These are phyloP conservation scores for Nigrospora sphaerica DNA, from an alignment of 2,329 filamentous ascomycete species.

Conservation along the genomic window DNA sequence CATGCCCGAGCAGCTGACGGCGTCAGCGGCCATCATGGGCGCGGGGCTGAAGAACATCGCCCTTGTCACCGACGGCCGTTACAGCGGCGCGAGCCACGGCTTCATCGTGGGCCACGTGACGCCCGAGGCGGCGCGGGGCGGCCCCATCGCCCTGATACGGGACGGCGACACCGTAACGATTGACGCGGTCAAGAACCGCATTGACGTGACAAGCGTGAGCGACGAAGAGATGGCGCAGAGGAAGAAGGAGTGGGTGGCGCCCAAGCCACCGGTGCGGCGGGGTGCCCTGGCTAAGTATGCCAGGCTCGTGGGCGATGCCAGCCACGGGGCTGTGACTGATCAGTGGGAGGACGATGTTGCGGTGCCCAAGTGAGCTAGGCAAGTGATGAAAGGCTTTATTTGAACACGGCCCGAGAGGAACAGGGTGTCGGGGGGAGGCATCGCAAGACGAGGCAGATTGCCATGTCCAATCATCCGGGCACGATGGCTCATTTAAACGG, in stretches of 20 bases:
- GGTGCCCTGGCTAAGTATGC: conserved; percentile 90
- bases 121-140: conserved; percentile 83
- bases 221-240: conserved; percentile 63
- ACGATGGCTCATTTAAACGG: no score
- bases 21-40: conserved; percentile 86
- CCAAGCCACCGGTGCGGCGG: conserved; percentile 65
- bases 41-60: conserved; percentile 82
- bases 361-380: neutral
- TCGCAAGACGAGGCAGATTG: no score
- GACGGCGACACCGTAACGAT: conserved; percentile 83
- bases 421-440: no score
- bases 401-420: no score
- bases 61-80: conserved; percentile 86
- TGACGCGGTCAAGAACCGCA: conserved; percentile 72
- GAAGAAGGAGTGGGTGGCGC: conserved; percentile 61
- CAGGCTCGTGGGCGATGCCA: conserved; percentile 79
- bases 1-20: conserved; percentile 92
- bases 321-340: conserved; percentile 86
- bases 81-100: conserved; percentile 73
- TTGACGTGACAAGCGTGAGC: conserved; percentile 56
- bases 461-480: no score
- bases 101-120: conserved; percentile 71
- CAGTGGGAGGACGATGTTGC: conserved; percentile 31
- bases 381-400: no score
- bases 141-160: conserved; percentile 75